These are phyloP conservation scores for Neofusicoccum kwambonambiense DNA, from an alignment of 2,329 filamentous ascomycete genomes.

Conservation along the genomic window DNA sequence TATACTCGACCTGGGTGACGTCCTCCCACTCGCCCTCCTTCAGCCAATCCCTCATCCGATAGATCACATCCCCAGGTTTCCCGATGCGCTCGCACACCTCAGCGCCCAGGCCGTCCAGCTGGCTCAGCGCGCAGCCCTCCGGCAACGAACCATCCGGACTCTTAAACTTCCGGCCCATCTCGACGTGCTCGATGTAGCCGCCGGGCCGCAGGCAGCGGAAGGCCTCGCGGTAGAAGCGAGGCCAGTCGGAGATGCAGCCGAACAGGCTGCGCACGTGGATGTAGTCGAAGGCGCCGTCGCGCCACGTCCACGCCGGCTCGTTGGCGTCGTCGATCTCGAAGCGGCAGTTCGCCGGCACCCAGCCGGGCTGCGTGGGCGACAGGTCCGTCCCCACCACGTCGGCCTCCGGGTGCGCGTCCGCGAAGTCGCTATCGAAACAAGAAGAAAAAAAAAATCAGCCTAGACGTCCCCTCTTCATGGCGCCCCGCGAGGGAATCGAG, in stretches of 20 bases:
- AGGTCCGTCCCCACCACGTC: slow-evolving; percentile 49
- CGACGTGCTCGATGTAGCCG: slow-evolving; percentile 30
- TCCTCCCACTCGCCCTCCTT: slow-evolving; percentile 54
- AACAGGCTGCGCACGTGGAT: slow-evolving; percentile 36
- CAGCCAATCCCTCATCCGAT: slow-evolving; percentile 44
- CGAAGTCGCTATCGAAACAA: slow-evolving; percentile 2
- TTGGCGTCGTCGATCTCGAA: slow-evolving; percentile 51
- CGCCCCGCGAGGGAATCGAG: slow-evolving; percentile 18
- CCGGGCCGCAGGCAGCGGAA: slow-evolving; percentile 26
- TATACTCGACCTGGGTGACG: slow-evolving; percentile 45
- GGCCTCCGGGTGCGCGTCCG: slow-evolving; percentile 34
- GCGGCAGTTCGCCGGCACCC: slow-evolving; percentile 47
- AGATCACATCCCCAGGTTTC: slow-evolving; percentile 36
- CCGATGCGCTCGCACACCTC: slow-evolving; percentile 27
- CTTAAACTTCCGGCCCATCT: slow-evolving; percentile 26
- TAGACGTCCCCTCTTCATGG: not conserved
- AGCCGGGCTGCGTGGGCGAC: slow-evolving; percentile 38
- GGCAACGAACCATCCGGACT: slow-evolving; percentile 26
- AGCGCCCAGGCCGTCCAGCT: slow-evolving; percentile 28
- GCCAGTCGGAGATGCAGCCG: slow-evolving; percentile 27
- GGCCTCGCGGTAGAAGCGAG: slow-evolving; percentile 25
- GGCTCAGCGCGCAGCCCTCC: slow-evolving; percentile 27
- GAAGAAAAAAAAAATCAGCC: slow-evolving; percentile 19
- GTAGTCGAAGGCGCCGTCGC: slow-evolving; percentile 47
- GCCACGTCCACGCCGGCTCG: slow-evolving; percentile 15